Conservation (phyloP, 129 eudicot genomes). For the Solidago caesia region DNA sequence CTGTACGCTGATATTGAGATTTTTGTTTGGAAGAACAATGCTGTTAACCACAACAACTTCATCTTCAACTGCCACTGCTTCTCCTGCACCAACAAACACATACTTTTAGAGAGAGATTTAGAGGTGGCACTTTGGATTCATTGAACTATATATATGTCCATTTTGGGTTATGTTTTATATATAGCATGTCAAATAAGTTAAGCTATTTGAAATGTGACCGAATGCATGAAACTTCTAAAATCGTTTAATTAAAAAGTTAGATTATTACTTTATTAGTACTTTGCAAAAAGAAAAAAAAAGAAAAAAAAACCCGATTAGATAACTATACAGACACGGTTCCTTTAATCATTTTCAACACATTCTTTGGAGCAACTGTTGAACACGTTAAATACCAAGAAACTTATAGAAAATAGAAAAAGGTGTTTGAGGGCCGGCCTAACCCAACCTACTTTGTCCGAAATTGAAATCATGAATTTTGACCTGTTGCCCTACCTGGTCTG, state of each 20-base stretch:
- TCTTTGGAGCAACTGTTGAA: background rate
- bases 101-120: background rate
- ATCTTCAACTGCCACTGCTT: slow-evolving; percentile 89
- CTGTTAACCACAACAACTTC: slow-evolving; percentile 87
- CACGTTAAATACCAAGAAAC: background rate
- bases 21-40: slow-evolving; percentile 88
- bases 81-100: slow-evolving; percentile 51
- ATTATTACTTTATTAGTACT: too few species aligned
- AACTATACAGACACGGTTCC: background rate
- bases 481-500: too few species aligned
- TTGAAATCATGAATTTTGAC: background rate
- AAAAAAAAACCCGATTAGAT: background rate
- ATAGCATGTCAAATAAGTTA: background rate
- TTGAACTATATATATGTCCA: background rate
- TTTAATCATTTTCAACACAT: background rate
- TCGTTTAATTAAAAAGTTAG: too few species aligned
- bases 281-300: too few species aligned
- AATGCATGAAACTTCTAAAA: background rate
- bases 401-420: background rate
- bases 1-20: slow-evolving; percentile 82
- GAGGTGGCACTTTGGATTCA: background rate
- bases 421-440: background rate
- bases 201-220: background rate
- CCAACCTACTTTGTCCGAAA: background rate
- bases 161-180: background rate